Percentiles rank a stretch among this genome's conserved stretches.
These are phyloP conservation scores for Diaporthe nobilis DNA, from an alignment of 2,329 filamentous ascomycete species.

Conservation along the genomic window DNA sequence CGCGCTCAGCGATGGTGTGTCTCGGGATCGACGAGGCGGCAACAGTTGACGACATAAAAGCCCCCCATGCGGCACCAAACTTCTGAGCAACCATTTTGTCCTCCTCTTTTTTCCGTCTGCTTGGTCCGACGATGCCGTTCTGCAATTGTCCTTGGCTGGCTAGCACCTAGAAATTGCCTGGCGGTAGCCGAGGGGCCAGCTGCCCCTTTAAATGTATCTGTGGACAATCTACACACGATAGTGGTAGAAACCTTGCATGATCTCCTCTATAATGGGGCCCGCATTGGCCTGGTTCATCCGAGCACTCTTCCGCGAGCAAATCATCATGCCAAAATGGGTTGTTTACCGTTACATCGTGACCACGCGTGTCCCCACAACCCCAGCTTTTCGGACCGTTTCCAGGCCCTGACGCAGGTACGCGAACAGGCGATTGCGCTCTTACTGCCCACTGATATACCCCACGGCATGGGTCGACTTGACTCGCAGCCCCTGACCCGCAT, in stretches of 20 bases:
- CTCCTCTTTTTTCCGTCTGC: neutral
- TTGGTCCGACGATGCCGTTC: neutral
- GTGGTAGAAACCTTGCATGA: neutral
- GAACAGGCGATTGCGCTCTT: conserved; percentile 12
- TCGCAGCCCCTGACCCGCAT: conserved; percentile 14
- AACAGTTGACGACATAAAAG: conserved; percentile 5
- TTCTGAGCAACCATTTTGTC: neutral
- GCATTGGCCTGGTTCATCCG: conserved; percentile 24
- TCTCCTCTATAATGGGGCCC: conserved; percentile 7
- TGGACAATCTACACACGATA: neutral
- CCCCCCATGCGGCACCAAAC: conserved; percentile 4
- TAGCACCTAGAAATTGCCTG: neutral
- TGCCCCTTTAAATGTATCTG: conserved; percentile 1
- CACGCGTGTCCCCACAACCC: conserved; percentile 24
- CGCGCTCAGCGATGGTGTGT: neutral
- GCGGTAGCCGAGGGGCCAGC: too few species aligned
- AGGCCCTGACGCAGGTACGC: conserved; percentile 2
- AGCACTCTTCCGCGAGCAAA: conserved; percentile 26
- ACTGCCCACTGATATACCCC: conserved; percentile 21
- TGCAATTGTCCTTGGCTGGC: neutral
- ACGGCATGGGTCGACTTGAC: conserved; percentile 21
- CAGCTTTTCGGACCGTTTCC: conserved; percentile 31
- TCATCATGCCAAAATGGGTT: neutral
- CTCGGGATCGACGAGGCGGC: conserved; percentile 6
- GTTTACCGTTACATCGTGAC: conserved; percentile 29